These are phyloP conservation scores for Peniophora sp. DNA, from an alignment of 1,284 basidiomycete genomes.

Conservation along the genomic window DNA sequence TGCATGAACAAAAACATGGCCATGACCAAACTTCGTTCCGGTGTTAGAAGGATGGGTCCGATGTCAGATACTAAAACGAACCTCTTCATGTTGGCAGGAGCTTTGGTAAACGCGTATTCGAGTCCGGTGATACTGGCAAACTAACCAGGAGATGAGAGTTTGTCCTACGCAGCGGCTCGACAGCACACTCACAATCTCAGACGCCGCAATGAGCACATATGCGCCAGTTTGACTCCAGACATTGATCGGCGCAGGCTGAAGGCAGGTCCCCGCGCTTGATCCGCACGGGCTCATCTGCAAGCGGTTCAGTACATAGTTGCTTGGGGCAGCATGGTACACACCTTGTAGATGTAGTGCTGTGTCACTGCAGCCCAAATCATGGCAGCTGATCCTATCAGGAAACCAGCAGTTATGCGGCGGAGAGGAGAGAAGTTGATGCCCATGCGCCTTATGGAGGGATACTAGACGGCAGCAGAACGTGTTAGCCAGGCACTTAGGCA, in stretches of 20 bases:
- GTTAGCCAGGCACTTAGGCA: no score
- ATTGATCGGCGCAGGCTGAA: conserved; percentile 41
- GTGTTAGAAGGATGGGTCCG: background rate
- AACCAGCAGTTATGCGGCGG: conserved; percentile 72
- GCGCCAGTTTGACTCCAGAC: conserved; percentile 73
- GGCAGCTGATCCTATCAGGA: conserved; percentile 49
- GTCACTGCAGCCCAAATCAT: conserved; percentile 68
- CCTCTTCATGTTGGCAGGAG: conserved; percentile 74
- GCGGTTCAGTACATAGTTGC: conserved; percentile 6
- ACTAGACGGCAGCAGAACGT: conserved; percentile 21
- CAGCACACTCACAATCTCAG: conserved; percentile 43
- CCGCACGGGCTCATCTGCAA: conserved; percentile 50
- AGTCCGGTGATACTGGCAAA: conserved; percentile 80
- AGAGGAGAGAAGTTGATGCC: conserved; percentile 71
- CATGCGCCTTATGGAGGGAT: conserved; percentile 62
- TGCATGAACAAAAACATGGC: conserved; percentile 63
- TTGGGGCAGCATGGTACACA: conserved; percentile 4
- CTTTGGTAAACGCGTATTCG: conserved; percentile 86
- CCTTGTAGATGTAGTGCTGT: conserved; percentile 71
- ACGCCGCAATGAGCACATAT: conserved; percentile 63
- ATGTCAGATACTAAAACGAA: conserved; percentile 35
- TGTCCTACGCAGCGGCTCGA: no score
- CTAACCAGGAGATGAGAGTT: no score
- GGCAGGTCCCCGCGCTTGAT: conserved; percentile 19
- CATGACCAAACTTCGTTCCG: conserved; percentile 30